These are phyloP conservation scores for Penicillium paxilli DNA, from an alignment of 495 filamentous ascomycete species.

Conservation along the genomic window DNA sequence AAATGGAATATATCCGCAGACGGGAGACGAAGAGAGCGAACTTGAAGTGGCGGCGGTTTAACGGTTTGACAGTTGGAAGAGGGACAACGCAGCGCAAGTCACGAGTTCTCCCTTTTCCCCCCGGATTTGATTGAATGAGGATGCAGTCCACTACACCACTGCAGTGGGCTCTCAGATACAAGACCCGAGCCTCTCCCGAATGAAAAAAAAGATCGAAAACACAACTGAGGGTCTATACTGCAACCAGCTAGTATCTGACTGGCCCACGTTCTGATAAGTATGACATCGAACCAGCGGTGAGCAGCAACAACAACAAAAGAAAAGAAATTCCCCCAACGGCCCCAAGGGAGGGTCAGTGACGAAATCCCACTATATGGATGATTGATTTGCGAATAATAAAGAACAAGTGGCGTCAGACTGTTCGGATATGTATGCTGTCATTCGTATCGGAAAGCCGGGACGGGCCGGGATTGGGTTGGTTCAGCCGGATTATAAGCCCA, in stretches of 20 bases:
- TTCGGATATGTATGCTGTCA: slow-evolving; percentile 4
- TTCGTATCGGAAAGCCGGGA: slow-evolving; percentile 12
- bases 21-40: no score
- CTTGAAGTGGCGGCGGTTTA: no score
- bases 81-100: no score
- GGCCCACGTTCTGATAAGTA: not conserved
- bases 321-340: not conserved
- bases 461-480: slow-evolving; percentile 17
- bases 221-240: not conserved
- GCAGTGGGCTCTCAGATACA: no score
- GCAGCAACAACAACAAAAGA: not conserved
- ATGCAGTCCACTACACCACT: no score
- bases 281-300: slow-evolving; percentile 6
- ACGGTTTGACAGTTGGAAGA: no score
- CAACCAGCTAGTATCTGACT: not conserved
- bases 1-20: no score
- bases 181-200: no score
- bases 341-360: not conserved
- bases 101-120: no score
- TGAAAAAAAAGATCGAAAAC: not conserved
- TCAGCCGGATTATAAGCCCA: slow-evolving; percentile 1
- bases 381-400: not conserved
- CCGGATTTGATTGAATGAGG: no score
- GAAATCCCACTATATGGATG: not conserved
- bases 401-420: not conserved